Evolutionary conservation across 225 moss, liverwort and hornwort genomes (phyloP), one percentile per base, ranked within the genome.

Genomic region (Lunularia cruciata): DNA sequence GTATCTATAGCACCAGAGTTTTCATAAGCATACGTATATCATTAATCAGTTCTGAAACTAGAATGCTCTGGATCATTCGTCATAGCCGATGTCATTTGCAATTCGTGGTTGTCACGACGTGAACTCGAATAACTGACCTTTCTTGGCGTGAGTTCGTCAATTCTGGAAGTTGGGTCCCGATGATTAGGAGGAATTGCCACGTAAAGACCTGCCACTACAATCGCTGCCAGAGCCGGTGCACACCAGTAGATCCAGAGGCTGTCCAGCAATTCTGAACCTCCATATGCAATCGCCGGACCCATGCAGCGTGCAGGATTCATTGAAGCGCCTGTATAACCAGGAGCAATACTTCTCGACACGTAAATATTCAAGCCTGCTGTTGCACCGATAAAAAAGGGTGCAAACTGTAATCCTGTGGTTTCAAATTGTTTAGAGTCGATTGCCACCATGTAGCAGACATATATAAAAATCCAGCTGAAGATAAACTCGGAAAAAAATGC

Each of bases 231-330:
- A 47, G 67, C 65, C n/a, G 79, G 79, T 1, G 71, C 74, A 1
- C 53, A 0, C 66, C 60, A 74, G 10, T 51, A 37, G 0, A 47
- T 19, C 79, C 79, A 79, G 0, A 79, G 48, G 1, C 71, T 37
- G 49, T 70, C 65, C 79, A 70, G 67, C 14, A 79, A 28, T 54
- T 70, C 69, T 0, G 65, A 59, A 5, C 61, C 40, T 9, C 79
- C 79, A 35, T 67, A 75, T 10, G 74, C 81, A 0, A 77, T 65
- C 3, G 81, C 81, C 1, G 81, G 46, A 38, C 77, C 81, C 1
- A 77, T 35, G 40, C 81, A 81, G 16, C 77, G 53, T 15, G 73
- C 81, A 3, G 81, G 81, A 43, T 71, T 77, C 69, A 76, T 73
- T 42, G 31, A 32, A 28, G 81, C 57, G 12, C 81, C 81, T 35